Conservation (phyloP, 2,329 filamentous ascomycete genomes). For the Akanthomyces muscarius region DNA sequence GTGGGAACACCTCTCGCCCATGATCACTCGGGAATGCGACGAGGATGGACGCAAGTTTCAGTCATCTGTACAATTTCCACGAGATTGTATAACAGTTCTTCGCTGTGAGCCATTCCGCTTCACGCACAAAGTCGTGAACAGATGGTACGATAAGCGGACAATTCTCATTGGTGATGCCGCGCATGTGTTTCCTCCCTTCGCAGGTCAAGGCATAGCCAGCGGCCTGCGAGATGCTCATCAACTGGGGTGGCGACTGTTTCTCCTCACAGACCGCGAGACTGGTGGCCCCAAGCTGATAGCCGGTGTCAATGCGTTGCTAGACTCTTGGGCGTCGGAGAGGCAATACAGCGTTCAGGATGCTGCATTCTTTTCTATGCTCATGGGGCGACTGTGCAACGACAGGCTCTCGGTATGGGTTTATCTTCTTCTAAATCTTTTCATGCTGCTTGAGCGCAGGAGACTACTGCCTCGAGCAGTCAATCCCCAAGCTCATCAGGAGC, state of each 20-base stretch:
- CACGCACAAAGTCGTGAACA: constrained; percentile 42
- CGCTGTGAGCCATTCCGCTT: constrained; percentile 42
- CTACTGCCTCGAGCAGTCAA: too few relatives aligned
- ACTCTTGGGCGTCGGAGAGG: too few relatives aligned
- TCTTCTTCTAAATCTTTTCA: too few relatives aligned
- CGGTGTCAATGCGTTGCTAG: too few relatives aligned
- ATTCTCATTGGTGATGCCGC: constrained; percentile 47
- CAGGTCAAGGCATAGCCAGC: constrained; percentile 34
- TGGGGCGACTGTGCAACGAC: too few relatives aligned
- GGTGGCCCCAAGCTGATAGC: too few relatives aligned
- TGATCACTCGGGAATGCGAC: constrained; percentile 1
- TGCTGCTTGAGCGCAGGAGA: too few relatives aligned
- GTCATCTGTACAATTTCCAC: constrained; percentile 31
- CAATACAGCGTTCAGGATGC: too few relatives aligned
- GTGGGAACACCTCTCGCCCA: constrained; percentile 26
- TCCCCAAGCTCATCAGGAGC: too few relatives aligned
- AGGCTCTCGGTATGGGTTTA: too few relatives aligned
- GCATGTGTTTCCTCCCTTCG: constrained; percentile 49
- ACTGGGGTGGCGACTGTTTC: constrained; percentile 31
- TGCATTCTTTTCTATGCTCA: too few relatives aligned
- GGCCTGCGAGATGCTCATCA: constrained; percentile 33
- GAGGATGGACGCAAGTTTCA: neutral
- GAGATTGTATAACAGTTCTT: constrained; percentile 43
- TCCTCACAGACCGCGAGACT: neutral
- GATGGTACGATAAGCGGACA: constrained; percentile 39